Evolutionary conservation across 176 grass and related monocot species (phyloP), one percentile per base, ranked within the genome.

Genomic region (Dactylis glomerata): DNA sequence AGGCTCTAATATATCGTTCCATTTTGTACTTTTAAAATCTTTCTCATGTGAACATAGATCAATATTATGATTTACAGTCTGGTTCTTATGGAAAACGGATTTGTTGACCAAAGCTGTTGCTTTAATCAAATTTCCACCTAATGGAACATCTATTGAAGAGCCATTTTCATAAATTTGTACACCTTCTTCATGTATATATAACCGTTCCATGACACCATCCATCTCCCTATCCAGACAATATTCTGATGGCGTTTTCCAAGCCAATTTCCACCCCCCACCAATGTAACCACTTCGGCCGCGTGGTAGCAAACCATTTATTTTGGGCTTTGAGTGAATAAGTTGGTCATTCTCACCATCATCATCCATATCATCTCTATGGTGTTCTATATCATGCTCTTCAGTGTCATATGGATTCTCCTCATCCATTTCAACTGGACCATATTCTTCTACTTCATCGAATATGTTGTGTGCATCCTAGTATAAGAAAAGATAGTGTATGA

Each of bases 241-340:
- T 50, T 28, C 71, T 22, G 26, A 49, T 19, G 71, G 26, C 26
- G 45, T 83, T 88, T 90, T 95, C 87, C 88, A 95, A 49, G 93
- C 93, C 67, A 95, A 73, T 70, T 95, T 88, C 86, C 92, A 94
- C 54, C 92, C 89, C 46, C 92, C 92, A 61, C 90, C 90, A 69
- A 94, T 91, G 37, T 74, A 19, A 8, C 71, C 71, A 30, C 71
- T 74, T 50, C 31, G 50, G 44, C 42, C 15, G 2, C 88, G 77
- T 89, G 54, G 80, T 80, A 81, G 13, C 16, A 74, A 51, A 74
- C 49, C 16, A 32, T 74, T 50, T 31, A 49, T 74, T 50, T 74
- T 50, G 27, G 71, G 8, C 20, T 50, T 50, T 19, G 71, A 17
- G 10, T 50, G 13, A 51, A 74, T 74, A 74, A 74, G 44, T 13